These are phyloP conservation scores for Ophiorrhiza pumila DNA, from an alignment of 257 asterid species.

Conservation along the genomic window DNA sequence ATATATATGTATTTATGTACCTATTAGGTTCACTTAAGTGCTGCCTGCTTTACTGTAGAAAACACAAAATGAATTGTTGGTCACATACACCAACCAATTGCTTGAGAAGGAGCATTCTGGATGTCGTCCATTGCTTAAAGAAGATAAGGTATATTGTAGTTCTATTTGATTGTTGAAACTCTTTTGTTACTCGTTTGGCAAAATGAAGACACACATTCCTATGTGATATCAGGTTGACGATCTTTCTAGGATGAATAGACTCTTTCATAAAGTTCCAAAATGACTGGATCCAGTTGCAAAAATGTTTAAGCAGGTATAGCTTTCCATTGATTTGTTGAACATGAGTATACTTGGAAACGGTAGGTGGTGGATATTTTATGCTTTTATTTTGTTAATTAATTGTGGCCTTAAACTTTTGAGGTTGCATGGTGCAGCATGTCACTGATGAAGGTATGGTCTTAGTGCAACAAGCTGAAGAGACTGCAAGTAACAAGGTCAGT, in stretches of 20 bases:
- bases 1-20: no score
- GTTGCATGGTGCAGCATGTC: constrained; percentile 39
- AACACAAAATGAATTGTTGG: constrained; percentile 44
- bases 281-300: constrained; percentile 42
- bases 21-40: background rate
- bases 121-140: constrained; percentile 46
- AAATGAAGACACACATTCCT: background rate
- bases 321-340: background rate
- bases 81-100: constrained; percentile 33
- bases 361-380: background rate
- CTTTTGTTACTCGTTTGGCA: background rate
- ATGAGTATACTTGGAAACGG: background rate
- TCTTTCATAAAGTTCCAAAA: constrained; percentile 33
- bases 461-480: constrained; percentile 57
- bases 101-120: constrained; percentile 67
- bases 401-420: background rate
- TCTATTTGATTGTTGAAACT: background rate
- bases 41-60: constrained; percentile 23
- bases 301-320: constrained; percentile 44
- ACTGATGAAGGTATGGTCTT: constrained; percentile 46
- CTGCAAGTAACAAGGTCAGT: constrained; percentile 40
- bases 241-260: constrained; percentile 58
- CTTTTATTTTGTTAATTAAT: constrained; percentile 3
- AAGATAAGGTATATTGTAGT: constrained; percentile 43
- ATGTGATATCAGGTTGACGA: constrained; percentile 42